Evolutionary conservation across 306 rosid species (phyloP), one percentile per base, ranked within the genome.

Genomic region (Ormosia emarginata): DNA sequence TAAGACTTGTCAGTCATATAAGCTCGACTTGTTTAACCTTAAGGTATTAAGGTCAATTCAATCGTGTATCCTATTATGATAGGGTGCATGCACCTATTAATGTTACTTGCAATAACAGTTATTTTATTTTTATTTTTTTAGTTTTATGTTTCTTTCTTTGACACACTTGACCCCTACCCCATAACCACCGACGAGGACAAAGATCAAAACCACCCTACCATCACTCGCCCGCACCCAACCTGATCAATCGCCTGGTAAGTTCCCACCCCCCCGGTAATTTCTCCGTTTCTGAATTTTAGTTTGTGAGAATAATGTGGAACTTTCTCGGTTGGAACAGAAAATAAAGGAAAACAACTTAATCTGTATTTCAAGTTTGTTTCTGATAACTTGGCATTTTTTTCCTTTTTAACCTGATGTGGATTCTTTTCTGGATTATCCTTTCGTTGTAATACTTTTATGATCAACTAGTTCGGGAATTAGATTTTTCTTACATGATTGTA

Each of bases 151-250:
- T 24, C 24, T 24, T 24, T 24, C 24, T 24, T 24, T 24, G 24
- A 24, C 24, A 24, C 24, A 24, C 24, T 24, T 1, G 0, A 24
- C 24, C 24, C 24, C 24, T 1, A 24, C 24, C 24, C 24, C 0
- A 24, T 24, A 0, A 24, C 1, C 24, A 24, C 24, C 24, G 24
- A 24, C 24, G 24, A 24, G 24, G 24, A 24, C 24, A 24, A 24
- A 24, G 24, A 0, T 24, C 24, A 24, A 24, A 24, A 24, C 24
- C 24, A 24, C 24, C 24, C 24, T 1, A 24, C 24, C 24, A 24
- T 24, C 24, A 24, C 71, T 85, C 91, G 2, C 79, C 91, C n/a
- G 17, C 77, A 29, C n/a, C 86, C 36, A 75, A 34, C 61, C 10
- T 78, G 10, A 36, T n/a, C 88, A 75, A 72, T 59, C 86, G 15